Evolutionary conservation across 2,329 filamentous ascomycete species (phyloP), one percentile per base, ranked within the genome.

Genomic region (Zymoseptoria brevis): DNA sequence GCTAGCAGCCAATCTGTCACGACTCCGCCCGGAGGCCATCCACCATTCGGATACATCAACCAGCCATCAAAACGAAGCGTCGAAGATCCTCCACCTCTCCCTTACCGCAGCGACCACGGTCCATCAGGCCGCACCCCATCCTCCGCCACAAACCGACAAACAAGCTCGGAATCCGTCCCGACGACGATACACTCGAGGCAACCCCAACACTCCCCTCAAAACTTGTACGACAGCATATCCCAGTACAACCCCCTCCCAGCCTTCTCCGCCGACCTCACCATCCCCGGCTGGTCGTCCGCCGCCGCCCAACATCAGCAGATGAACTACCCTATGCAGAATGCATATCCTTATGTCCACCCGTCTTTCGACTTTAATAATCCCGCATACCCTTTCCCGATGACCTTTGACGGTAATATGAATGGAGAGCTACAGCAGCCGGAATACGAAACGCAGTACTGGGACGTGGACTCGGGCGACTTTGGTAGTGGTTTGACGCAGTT

Each of bases 401-500:
- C 35, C 24, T 60, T 55, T 30, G 60, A 67, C 21, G 52, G 50
- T 26, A 57, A 54, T 35, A 54, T 58, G 13, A 53, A 26, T 13
- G 57, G 57, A 16, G 60, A 61, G 22, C 24, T 26, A 29, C 54
- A 61, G n/a, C 60, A 55, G 54, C 51, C 62, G 8, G 59, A 64
- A 13, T 66, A 66, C 56, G 60, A 63, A 50, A 66, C 63, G 51
- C 63, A 66, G 51, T 64, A 66, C 54, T 66, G 64, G 64, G 64
- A 70, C 53, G 65, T 70, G 60, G 68, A 71, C 26, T 62, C 64
- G 0, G 66, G 66, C 19, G 62, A 58, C 3, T 73, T 70, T 55
- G 71, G 71, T n/a, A 66, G 66, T 19, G 72, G 71, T 8, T 56
- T 75, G 48, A 71, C 63, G 3, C 65, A 70, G 30, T 63, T 64